Base-by-base conservation (phyloP, 164 flowering plant species). In the Taxillus chinensis region DNA sequence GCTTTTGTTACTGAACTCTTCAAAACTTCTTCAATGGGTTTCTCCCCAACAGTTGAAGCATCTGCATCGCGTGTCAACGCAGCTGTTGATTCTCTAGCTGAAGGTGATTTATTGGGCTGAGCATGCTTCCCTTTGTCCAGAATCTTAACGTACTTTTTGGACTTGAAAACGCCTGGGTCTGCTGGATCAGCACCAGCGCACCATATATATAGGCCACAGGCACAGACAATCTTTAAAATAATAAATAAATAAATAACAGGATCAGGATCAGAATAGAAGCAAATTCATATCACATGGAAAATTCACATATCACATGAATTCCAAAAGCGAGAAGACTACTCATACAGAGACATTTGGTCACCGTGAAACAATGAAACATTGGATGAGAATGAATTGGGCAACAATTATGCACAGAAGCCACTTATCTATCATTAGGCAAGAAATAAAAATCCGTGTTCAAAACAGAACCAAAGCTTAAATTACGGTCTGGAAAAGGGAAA, bases 171-270 rank as follows among this genome's bases (percentile, higher is more conserved):
- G 9, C 51, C 51, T 48, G 51, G 51, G 51, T 48, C 51, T 48
- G 51, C 51, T 48, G 51, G 51, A 48, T 48, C 51, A 11, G 51
- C 51, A 48, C 13, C 51, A 48, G 51, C 51, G 12, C 92, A 89
- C 96, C 95, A 87, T 40, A 89, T 81, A 71, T 92, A 92, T 49
- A 92, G 79, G 58, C 85, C 69, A 55, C 90, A 82, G 67, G 76
- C 86, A 45, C 83, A 77, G 27, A 77, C 57, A 71, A 91, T 82
- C 97, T 93, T 87, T 62, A 55, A 77, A 69, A 53, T 61, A 63
- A 66, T 5, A 40, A 12, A 27, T 40, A 9, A 11, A 4, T 8
- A 7, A 27, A 58, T 13, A 38, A 43, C 46, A 43, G 46, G 60
- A 5, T 27, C 27, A 3, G 4, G 4, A 11, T 9, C 14, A 11